These are phyloP conservation scores for Macadamia tetraphylla DNA, from an alignment of 164 flowering plant species.

Conservation along the genomic window DNA sequence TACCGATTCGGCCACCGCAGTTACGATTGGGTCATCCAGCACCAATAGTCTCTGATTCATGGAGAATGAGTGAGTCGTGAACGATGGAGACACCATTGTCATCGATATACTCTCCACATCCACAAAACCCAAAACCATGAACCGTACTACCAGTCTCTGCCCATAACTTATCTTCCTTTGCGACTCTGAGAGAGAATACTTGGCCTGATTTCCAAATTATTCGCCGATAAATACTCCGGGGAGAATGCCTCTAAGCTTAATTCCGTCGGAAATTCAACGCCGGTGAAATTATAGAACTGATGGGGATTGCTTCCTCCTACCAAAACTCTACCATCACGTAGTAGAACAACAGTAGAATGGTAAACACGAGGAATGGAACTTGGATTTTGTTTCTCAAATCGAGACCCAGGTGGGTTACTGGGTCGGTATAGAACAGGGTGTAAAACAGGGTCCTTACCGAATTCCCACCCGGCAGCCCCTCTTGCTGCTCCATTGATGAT, in stretches of 20 bases:
- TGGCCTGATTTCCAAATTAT: constrained; percentile 5
- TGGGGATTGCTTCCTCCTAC: constrained; percentile 26
- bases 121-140: constrained; percentile 1
- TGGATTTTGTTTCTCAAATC: constrained; percentile 13
- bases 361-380: constrained; percentile 15
- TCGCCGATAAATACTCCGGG: constrained; percentile 13
- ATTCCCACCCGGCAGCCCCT: constrained; percentile 21
- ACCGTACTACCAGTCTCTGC: constrained; percentile 5
- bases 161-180: constrained; percentile 7
- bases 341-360: constrained; percentile 18
- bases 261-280: constrained; percentile 16
- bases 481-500: constrained; percentile 16
- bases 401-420: not conserved
- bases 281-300: constrained; percentile 11
- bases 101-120: not conserved
- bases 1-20: not conserved
- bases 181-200: not conserved
- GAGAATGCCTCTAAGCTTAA: constrained; percentile 20
- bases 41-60: constrained; percentile 25
- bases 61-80: not conserved
- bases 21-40: not conserved
- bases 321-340: constrained; percentile 17
- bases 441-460: constrained; percentile 12
- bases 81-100: not conserved
- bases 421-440: constrained; percentile 17